Conservation (phyloP, 371 early-diverging fungal species). For the Apophysomyces ossiformis region DNA sequence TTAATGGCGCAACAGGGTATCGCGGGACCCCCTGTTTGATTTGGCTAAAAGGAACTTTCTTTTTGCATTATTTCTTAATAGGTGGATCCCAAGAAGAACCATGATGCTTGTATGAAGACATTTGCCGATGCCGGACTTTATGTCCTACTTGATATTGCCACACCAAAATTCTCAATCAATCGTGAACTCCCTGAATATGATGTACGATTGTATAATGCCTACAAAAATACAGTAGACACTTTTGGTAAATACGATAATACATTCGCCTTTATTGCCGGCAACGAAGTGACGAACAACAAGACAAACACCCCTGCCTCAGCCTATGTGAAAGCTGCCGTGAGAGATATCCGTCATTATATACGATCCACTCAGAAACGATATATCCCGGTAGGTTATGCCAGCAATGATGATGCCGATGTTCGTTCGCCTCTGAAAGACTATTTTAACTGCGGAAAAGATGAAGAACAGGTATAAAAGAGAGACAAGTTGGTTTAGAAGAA, state of each 20-base stretch:
- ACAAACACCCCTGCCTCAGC: slow-evolving; percentile 71
- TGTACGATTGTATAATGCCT: slow-evolving; percentile 56
- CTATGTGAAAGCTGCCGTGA: slow-evolving; percentile 75
- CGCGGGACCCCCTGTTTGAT: too few relatives aligned
- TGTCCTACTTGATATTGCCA: slow-evolving; percentile 71
- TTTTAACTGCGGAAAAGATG: slow-evolving; percentile 75
- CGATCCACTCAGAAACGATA: slow-evolving; percentile 38
- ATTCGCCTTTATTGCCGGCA: slow-evolving; percentile 82
- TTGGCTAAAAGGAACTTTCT: too few relatives aligned
- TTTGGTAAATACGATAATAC: slow-evolving; percentile 69
- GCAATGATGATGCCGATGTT: slow-evolving; percentile 76
- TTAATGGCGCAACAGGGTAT: too few relatives aligned
- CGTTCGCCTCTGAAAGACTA: slow-evolving; percentile 70
- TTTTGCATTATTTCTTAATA: too few relatives aligned
- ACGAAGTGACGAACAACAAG: slow-evolving; percentile 78
- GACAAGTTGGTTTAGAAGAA: too few relatives aligned
- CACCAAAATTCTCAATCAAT: slow-evolving; percentile 67
- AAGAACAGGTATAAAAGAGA: slow-evolving; percentile 24
- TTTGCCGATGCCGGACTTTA: slow-evolving; percentile 75
- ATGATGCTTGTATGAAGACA: slow-evolving; percentile 77
- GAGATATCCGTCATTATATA: slow-evolving; percentile 74
- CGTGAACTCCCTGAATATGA: slow-evolving; percentile 72
- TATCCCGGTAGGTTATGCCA: slow-evolving; percentile 84
- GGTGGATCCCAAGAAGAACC: slow-evolving; percentile 66
- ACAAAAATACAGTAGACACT: slow-evolving; percentile 64